Base-by-base conservation (phyloP, 2,329 filamentous ascomycete genomes). In the Apiospora pterosperma region DNA sequence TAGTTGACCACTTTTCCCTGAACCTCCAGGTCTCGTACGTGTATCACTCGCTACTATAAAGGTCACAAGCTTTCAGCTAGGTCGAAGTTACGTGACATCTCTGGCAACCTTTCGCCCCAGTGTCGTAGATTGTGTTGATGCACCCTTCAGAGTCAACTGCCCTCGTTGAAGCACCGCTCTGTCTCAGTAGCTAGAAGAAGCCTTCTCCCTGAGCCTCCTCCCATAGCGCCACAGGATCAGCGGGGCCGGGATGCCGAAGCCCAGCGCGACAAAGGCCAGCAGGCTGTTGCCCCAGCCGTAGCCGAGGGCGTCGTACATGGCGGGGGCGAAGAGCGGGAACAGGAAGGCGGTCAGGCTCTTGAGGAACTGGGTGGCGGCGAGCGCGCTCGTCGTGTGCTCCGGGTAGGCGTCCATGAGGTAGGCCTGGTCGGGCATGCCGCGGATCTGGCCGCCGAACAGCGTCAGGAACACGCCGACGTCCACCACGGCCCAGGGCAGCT, bases 301-400 rank as follows among this genome's bases (percentile, higher is more conserved):
- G 2, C 79, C 79, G 8, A 82, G 72, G 1, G 48, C 62, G 0
- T 67, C 39, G 39, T 79, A 80, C 69, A 80, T 74, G 12, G 67
- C 73, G 0, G 82, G 81, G 0, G 80, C 81, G 65, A 85, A 84
- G 0, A 85, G 67, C 0, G 84, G 83, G 55, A 85, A 85, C 11
- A 78, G 66, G 66, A 84, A 84, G 0, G 81, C 83, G 2, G 77
- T 74, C 52, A 85, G 68, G 8, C 79, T 83, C 11, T 72, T 70
- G 12, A 82, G 67, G 60, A 85, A 80, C 64, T 81, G 81, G 31
- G 74, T 67, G 0, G 83, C 83, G 1, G 81, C 82, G 21, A 80
- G 75, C 0, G 83, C 83, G 36, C 79, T 81, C 1, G 79, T 80
- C 0, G 81, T 79, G 67, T 84, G 79, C 4, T 81, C 78, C 0